Evolutionary conservation across 371 early-diverging fungal species (phyloP), one percentile per base, ranked within the genome.

Genomic region (Lichtheimia hyalospora): DNA sequence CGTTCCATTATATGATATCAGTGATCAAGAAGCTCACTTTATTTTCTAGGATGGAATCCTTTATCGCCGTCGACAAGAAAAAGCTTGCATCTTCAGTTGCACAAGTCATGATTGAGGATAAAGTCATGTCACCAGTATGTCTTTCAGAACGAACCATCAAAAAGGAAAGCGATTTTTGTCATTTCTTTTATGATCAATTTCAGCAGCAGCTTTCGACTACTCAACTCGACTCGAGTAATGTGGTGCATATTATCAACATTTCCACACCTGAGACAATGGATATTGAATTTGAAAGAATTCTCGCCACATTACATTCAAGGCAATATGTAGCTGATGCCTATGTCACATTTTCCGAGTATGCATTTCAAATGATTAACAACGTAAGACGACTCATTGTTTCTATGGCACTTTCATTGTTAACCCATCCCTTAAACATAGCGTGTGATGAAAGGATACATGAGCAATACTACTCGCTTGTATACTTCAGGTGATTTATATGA

Each of bases 321-420:
- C 49, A 44, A 3, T 73, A 73, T 34, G 23, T 49, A 10, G 65
- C 67, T 15, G 73, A 73, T 27, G 60, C 67, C 10, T 67, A 48
- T 41, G 55, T 73, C 20, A 67, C 73, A 0, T 67, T 73, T 53
- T 73, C 73, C 3, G 70, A 73, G 25, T 52, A 61, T 34, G 61
- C 70, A 2, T 73, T 67, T 53, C 49, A 53, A 5, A 62, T 63
- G 21, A 64, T 73, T 28, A 67, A 67, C 28, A 60, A 42, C 44
- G 73, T 73, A 67, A 57, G 62, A 20, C 3, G 12, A 34, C 20
- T 15, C 25, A 52, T 16, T 12, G 53, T 12, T 3, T n/a, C n/a
- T n/a, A n/a, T n/a, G n/a, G n/a, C n/a, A n/a, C n/a, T n/a, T n/a
- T n/a, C n/a, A n/a, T n/a, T n/a, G n/a, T n/a, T n/a, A n/a, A n/a